A percentile compares a stretch with the other conserved stretches of the same genome.
Conservation (phyloP, 768 basidiomycete genomes). For the Imleria badia region DNA sequence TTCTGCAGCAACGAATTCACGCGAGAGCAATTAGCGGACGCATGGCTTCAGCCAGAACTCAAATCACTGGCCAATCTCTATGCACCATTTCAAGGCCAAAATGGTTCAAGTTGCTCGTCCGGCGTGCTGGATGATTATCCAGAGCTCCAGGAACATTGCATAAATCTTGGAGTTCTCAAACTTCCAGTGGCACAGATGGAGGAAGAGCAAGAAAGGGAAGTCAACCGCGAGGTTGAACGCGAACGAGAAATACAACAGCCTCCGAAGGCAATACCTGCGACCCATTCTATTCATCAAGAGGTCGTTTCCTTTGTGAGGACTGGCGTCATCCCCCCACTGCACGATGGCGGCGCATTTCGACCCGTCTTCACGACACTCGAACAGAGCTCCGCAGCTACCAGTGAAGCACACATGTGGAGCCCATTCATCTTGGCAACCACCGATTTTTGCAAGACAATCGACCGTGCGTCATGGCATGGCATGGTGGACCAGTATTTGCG, state of each 20-base stretch:
- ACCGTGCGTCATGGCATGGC: neutral
- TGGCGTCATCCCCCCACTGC: neutral
- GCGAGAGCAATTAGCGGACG: neutral
- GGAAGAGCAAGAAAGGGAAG: conserved; percentile 49
- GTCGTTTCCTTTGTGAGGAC: no score
- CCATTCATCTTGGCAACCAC: neutral
- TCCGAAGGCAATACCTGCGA: no score
- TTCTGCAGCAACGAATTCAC: neutral
- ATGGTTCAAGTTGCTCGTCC: neutral
- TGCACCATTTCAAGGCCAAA: neutral
- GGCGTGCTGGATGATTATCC: neutral
- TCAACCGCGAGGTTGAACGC: conserved; percentile 41
- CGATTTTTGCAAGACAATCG: neutral
- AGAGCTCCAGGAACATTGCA: neutral
- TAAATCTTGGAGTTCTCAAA: neutral
- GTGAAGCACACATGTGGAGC: neutral
- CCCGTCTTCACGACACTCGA: neutral
- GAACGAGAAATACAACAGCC: neutral
- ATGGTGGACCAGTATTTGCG: neutral
- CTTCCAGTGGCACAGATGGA: neutral
- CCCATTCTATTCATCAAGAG: neutral
- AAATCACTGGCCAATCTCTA: neutral
- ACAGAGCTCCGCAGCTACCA: neutral
- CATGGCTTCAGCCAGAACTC: neutral
- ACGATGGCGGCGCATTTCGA: conserved; percentile 5